These are phyloP conservation scores for Solanum chaucha DNA, from an alignment of 257 asterid species.

Conservation along the genomic window DNA sequence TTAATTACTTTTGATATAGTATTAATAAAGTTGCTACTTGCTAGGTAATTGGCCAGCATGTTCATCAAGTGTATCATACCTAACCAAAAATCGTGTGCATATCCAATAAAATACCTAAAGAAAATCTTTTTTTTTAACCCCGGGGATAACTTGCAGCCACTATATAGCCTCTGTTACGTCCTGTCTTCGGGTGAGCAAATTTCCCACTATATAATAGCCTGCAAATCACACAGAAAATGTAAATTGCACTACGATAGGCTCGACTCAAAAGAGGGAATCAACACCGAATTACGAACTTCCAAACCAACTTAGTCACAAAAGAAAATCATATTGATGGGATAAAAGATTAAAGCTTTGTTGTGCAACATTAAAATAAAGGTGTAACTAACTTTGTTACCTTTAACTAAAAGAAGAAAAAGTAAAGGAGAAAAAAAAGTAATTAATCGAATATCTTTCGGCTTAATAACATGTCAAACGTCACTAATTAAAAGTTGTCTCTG, in stretches of 20 bases:
- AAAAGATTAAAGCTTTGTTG: not conserved
- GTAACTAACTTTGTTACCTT: not conserved
- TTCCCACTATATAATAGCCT: too few relatives aligned
- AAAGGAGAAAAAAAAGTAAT: not conserved
- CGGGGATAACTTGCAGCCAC: not conserved
- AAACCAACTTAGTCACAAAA: not conserved
- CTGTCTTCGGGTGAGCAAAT: too few relatives aligned
- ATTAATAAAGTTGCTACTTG: not conserved
- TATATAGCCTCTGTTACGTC: too few relatives aligned
- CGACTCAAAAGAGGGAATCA: not conserved
- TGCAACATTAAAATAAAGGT: not conserved
- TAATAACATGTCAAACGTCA: not conserved
- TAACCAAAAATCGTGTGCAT: not conserved
- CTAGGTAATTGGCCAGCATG: conserved; percentile 1
- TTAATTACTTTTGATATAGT: not conserved
- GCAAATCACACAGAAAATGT: not conserved
- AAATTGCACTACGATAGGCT: not conserved
- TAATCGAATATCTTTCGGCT: not conserved
- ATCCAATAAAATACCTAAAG: not conserved
- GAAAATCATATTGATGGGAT: not conserved
- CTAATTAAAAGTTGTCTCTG: not conserved
- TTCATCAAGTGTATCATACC: not conserved
- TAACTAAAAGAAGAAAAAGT: not conserved
- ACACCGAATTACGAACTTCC: not conserved
- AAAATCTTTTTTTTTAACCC: not conserved